These are phyloP conservation scores for Pseudofabraea citricarpa DNA, from an alignment of 2,329 filamentous ascomycete genomes.

Conservation along the genomic window DNA sequence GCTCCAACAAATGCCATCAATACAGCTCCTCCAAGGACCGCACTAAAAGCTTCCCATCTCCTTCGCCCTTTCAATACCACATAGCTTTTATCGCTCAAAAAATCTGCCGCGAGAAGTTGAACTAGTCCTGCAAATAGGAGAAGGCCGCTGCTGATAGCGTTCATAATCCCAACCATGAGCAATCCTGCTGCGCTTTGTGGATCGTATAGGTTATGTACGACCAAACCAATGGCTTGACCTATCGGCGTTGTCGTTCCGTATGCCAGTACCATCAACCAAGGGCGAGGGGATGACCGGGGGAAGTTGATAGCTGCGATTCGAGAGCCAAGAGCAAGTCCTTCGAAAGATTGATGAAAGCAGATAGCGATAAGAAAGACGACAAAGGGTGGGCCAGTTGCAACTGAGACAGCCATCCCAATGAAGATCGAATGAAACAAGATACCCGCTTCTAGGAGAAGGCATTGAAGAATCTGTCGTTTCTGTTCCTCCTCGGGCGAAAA, in stretches of 20 bases:
- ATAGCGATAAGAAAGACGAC: constrained; percentile 77
- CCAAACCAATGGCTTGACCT: constrained; percentile 76
- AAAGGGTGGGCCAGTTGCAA: constrained; percentile 75
- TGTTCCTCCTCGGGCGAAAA: constrained; percentile 46
- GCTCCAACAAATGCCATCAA: constrained; percentile 65
- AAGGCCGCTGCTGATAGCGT: constrained; percentile 76
- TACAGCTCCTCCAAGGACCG: constrained; percentile 53
- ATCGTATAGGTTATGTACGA: constrained; percentile 75
- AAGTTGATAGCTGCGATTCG: constrained; percentile 83
- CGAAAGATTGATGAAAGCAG: constrained; percentile 82
- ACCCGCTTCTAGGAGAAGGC: constrained; percentile 73
- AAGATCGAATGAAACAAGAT: constrained; percentile 84
- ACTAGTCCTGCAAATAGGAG: constrained; percentile 79
- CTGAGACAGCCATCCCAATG: constrained; percentile 81
- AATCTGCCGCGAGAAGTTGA: constrained; percentile 81
- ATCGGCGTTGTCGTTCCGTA: constrained; percentile 76
- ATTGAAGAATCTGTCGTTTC: constrained; percentile 68
- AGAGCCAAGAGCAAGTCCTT: constrained; percentile 79
- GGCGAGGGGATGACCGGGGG: constrained; percentile 64
- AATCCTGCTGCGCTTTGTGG: constrained; percentile 71
- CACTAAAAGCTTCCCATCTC: constrained; percentile 55
- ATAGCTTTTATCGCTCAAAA: constrained; percentile 68
- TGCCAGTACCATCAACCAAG: constrained; percentile 75
- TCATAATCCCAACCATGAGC: constrained; percentile 82
- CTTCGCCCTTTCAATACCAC: constrained; percentile 49